phyloP scores from a whole-genome alignment of 2,329 filamentous ascomycete species.

The Dactylellina haptotyla region DNA sequence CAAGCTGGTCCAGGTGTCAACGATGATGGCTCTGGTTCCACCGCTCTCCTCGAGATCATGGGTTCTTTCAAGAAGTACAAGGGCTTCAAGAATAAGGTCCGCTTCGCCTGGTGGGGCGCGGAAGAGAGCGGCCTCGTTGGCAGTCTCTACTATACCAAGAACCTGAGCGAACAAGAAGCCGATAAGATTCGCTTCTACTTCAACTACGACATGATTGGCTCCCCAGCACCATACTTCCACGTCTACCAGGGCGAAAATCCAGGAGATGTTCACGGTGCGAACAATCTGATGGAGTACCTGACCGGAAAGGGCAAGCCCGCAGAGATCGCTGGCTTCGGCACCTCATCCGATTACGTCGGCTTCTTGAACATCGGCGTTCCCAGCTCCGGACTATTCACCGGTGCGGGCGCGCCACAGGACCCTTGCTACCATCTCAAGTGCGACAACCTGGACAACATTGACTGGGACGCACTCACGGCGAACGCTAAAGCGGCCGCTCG shows the following conservation, averaged over 20 bases:
- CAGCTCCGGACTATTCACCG: conserved; percentile 70
- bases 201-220: conserved; percentile 77
- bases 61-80: conserved; percentile 67
- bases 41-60: conserved; percentile 69
- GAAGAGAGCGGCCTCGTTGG: conserved; percentile 73
- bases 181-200: conserved; percentile 73
- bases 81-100: conserved; percentile 68
- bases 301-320: conserved; percentile 64
- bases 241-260: conserved; percentile 61
- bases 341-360: conserved; percentile 67
- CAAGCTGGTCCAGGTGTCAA: conserved; percentile 70
- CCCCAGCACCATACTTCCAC: conserved; percentile 61
- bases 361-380: conserved; percentile 69
- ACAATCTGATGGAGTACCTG: conserved; percentile 67
- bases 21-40: conserved; percentile 72
- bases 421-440: conserved; percentile 68
- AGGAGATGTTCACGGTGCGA: conserved; percentile 61
- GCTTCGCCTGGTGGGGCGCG: conserved; percentile 72
- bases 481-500: conserved; percentile 73
- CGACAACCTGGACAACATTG: conserved; percentile 68
- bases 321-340: conserved; percentile 61
- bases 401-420: conserved; percentile 68
- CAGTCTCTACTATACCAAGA: conserved; percentile 68
- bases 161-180: conserved; percentile 65
- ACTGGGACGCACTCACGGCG: conserved; percentile 66